phyloP scores from a whole-genome alignment of 306 rosid species.

The Begonia loranthoides region DNA sequence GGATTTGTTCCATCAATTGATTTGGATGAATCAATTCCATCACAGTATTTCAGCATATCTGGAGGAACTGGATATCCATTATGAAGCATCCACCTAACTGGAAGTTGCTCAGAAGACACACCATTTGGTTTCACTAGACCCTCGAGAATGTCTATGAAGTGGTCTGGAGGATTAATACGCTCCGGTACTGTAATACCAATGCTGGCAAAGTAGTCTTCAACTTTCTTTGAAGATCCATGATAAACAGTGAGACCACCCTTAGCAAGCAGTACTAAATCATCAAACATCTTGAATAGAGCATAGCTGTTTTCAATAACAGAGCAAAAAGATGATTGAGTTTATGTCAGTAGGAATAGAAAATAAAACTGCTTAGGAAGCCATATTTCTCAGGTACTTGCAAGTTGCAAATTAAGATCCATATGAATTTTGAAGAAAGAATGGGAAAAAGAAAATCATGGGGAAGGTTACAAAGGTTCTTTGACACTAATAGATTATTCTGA shows the following conservation, averaged over 20 bases:
- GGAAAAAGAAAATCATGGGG: too few relatives aligned
- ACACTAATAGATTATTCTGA: too few relatives aligned
- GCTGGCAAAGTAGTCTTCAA: constrained; percentile 67
- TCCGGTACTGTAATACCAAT: constrained; percentile 64
- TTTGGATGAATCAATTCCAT: constrained; percentile 33
- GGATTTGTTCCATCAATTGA: constrained; percentile 25
- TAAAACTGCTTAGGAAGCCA: too few relatives aligned
- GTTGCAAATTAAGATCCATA: too few relatives aligned
- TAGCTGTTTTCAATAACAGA: constrained; percentile 36
- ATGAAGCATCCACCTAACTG: constrained; percentile 80
- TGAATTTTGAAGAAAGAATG: too few relatives aligned
- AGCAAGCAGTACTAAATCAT: constrained; percentile 66
- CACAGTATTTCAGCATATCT: constrained; percentile 55
- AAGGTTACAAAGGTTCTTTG: too few relatives aligned
- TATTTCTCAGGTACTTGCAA: too few relatives aligned
- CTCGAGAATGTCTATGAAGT: constrained; percentile 69
- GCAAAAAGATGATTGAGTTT: neutral
- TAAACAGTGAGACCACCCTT: constrained; percentile 77
- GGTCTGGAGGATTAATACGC: constrained; percentile 75
- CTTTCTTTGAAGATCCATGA: constrained; percentile 70
- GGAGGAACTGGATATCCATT: constrained; percentile 62
- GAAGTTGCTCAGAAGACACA: constrained; percentile 51
- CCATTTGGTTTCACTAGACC: constrained; percentile 51
- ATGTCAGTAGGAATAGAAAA: constrained; percentile 3
- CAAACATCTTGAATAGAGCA: constrained; percentile 69